Evolutionary conservation across 768 basidiomycete species (phyloP), one percentile per base, ranked within the genome.

Genomic region (Lactifluus pinguis): DNA sequence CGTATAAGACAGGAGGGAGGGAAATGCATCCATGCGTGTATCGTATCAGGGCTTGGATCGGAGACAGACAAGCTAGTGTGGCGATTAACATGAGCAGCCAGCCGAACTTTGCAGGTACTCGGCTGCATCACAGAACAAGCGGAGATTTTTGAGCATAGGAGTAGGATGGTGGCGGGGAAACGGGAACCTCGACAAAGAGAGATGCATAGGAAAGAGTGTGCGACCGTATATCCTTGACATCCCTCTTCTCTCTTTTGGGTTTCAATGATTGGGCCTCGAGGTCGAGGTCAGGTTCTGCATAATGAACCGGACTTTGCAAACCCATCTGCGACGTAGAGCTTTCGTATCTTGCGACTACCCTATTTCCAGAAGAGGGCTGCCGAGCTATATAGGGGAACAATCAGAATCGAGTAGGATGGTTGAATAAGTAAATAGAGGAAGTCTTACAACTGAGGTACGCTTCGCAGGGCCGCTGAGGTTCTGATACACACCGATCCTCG

Each of bases 211-310:
- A 34, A 47, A 21, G 54, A 13, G 32, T 3, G 13, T 36, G 14
- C 4, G 1, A 44, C 10, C 14, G 15, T 11, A 25, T 41, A 25
- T 39, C 30, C 14, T 58, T 58, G 17, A 9, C 41, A 36, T 17
- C 42, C 34, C 15, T 49, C 8, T 30, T 39, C 17, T 32, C 59
- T 32, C 10, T n/a, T 19, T 36, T 13, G 36, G 39, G 14, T 47
- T 62, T 55, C 44, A 57, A 53, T 2, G 41, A 32, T 52, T 65
- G 64, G 17, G 60, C 57, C 56, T 65, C 64, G n/a, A 62, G 47
- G 52, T 65, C 60, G 34, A 62, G 25, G 32, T 11, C 38, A n/a
- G 8, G 14, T 55, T 15, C 53, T 30, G 49, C 36, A 48, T 15
- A 29, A 15, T 30, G 14, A 15, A 57, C 50, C 6, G 49, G 51